These are phyloP conservation scores for Talaromyces sp. DNA, from an alignment of 2,329 filamentous ascomycete species.

Conservation along the genomic window DNA sequence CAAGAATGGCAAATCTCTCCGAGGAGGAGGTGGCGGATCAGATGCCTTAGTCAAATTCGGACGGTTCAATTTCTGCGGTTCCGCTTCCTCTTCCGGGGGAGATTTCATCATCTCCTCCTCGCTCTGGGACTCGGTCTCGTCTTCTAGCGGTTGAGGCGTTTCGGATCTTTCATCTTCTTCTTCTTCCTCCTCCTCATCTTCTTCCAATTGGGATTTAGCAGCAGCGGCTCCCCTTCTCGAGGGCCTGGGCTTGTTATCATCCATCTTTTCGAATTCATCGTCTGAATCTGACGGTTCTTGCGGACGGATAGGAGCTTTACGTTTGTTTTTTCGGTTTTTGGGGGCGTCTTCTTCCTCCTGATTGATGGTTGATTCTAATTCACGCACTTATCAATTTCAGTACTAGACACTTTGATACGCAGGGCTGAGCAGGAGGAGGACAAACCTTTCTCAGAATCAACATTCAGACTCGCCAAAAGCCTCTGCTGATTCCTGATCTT, in stretches of 20 bases:
- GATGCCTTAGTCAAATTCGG: slow-evolving; percentile 19
- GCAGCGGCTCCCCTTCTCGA: background rate
- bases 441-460: slow-evolving; percentile 38
- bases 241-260: slow-evolving; percentile 26
- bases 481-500: slow-evolving; percentile 63
- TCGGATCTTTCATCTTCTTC: slow-evolving; percentile 27
- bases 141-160: slow-evolving; percentile 34
- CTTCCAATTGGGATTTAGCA: background rate
- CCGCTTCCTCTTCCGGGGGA: background rate
- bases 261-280: slow-evolving; percentile 38
- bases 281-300: slow-evolving; percentile 28
- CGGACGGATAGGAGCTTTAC: slow-evolving; percentile 22
- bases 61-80: slow-evolving; percentile 3
- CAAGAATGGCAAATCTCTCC: slow-evolving; percentile 42
- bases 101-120: slow-evolving; percentile 26
- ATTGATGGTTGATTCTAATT: slow-evolving; percentile 18
- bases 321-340: slow-evolving; percentile 26
- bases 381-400: slow-evolving; percentile 24
- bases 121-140: slow-evolving; percentile 29
- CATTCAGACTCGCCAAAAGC: slow-evolving; percentile 50
- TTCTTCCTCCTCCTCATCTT: slow-evolving; percentile 16
- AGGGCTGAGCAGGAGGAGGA: background rate
- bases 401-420: too few species aligned
- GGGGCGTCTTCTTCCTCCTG: slow-evolving; percentile 16
- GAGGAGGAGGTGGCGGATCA: slow-evolving; percentile 34